Evolutionary conservation across 1,139 yeast species (phyloP).

Genomic region (Hansenula sp.): DNA sequence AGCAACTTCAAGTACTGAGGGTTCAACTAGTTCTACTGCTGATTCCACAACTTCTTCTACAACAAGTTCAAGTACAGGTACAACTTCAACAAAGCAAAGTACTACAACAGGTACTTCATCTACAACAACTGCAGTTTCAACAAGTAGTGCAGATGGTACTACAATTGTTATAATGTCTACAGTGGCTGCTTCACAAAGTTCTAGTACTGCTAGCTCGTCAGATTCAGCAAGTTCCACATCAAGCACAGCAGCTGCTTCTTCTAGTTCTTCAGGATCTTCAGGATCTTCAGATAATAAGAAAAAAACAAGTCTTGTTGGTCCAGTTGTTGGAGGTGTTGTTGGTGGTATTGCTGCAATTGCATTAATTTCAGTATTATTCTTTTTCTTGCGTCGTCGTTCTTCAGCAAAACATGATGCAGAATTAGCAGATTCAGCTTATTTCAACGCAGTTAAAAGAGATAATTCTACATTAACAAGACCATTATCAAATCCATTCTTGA

Average conservation of each 20-base stretch:
- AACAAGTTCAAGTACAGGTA: constrained; percentile 11
- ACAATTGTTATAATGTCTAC: constrained; percentile 3
- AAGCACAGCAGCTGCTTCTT: constrained; percentile 6
- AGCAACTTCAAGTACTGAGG: constrained; percentile 21
- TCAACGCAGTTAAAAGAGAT: constrained; percentile 22
- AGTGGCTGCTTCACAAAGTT: constrained; percentile 1
- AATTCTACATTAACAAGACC: constrained; percentile 17
- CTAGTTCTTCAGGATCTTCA: constrained; percentile 5
- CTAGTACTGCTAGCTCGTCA: neutral
- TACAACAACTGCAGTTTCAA: constrained; percentile 6
- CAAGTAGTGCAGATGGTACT: constrained; percentile 12
- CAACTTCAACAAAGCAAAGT: neutral
- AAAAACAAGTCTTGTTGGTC: constrained; percentile 19
- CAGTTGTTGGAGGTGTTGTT: constrained; percentile 26
- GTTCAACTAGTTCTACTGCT: too few relatives aligned
- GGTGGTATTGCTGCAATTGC: constrained; percentile 22
- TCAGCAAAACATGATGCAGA: constrained; percentile 17
- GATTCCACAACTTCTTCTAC: too few relatives aligned
- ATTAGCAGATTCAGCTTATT: constrained; percentile 22
- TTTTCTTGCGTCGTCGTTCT: constrained; percentile 18
- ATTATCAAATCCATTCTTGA: constrained; percentile 19
- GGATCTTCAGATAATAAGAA: neutral
- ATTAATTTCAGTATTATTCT: constrained; percentile 10
- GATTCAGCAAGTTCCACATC: constrained; percentile 8
- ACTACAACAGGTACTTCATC: constrained; percentile 13